Percentiles rank a stretch among this genome's conserved stretches.
Evolutionary conservation across 768 basidiomycete genomes (phyloP).

Genomic region (Dendrothele bispora): DNA sequence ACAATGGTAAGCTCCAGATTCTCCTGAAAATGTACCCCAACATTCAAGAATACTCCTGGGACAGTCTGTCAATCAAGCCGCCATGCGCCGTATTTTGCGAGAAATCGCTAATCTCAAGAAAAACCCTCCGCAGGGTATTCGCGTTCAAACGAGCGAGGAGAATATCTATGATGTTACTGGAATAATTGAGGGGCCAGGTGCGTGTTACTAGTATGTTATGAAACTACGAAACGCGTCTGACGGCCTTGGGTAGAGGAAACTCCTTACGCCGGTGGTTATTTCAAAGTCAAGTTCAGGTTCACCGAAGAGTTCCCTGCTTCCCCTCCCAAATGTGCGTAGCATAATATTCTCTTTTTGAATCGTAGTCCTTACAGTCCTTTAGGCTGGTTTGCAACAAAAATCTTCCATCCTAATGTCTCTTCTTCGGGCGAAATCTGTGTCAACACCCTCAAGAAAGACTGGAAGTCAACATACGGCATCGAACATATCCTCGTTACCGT

Average conservation of each 20-base stretch:
- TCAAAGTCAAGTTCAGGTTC: constrained; percentile 82
- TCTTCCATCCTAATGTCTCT: constrained; percentile 97
- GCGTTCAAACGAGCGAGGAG: constrained; percentile 82
- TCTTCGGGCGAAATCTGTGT: constrained; percentile 91
- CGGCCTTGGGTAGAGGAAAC: constrained; percentile 45
- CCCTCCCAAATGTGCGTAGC: constrained; percentile 84
- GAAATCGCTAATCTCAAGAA: constrained; percentile 81
- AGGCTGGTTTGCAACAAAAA: constrained; percentile 94
- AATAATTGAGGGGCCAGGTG: constrained; percentile 89
- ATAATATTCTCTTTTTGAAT: background rate
- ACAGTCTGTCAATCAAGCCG: constrained; percentile 51
- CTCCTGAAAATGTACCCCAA: no score
- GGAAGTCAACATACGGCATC: constrained; percentile 91
- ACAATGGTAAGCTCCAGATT: no score
- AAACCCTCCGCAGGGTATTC: constrained; percentile 90
- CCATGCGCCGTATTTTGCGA: constrained; percentile 84
- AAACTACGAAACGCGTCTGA: constrained; percentile 13
- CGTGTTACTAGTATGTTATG: constrained; percentile 24
- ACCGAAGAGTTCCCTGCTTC: constrained; percentile 91
- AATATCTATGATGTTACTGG: constrained; percentile 87
- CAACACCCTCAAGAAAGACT: constrained; percentile 96
- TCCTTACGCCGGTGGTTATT: constrained; percentile 68
- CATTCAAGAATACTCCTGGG: no score
- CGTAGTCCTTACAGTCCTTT: background rate
- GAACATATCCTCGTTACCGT: constrained; percentile 89